Conservation (phyloP, 2,329 filamentous ascomycete species). For the Trichoderma aggressivum region DNA sequence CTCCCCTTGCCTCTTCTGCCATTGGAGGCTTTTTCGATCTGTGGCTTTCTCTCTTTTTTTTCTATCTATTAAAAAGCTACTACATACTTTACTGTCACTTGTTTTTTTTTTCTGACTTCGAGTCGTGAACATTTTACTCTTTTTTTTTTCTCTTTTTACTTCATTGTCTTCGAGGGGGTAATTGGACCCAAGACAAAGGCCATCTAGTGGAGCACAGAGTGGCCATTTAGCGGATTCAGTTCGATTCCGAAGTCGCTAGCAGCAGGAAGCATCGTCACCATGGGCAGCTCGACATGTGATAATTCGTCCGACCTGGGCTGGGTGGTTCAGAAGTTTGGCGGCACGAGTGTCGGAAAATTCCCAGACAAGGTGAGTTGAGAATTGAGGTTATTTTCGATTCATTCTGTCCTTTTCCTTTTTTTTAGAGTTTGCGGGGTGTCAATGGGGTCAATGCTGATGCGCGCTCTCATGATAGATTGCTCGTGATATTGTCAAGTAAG, state of each 20-base stretch:
- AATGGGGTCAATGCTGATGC: slow-evolving; percentile 9
- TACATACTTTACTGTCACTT: background rate
- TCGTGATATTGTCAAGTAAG: slow-evolving; percentile 43
- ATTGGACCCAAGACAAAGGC: background rate
- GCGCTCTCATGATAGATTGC: slow-evolving; percentile 35
- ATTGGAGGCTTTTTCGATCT: background rate
- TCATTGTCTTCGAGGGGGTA: background rate
- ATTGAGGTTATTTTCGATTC: background rate
- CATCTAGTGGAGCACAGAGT: background rate
- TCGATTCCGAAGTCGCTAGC: slow-evolving; percentile 19
- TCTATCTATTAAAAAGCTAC: background rate
- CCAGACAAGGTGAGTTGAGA: slow-evolving; percentile 57
- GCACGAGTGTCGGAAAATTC: slow-evolving; percentile 94
- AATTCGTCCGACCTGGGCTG: slow-evolving; percentile 53
- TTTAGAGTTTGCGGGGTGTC: background rate
- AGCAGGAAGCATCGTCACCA: slow-evolving; percentile 18
- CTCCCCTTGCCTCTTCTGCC: background rate
- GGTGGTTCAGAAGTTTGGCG: slow-evolving; percentile 94
- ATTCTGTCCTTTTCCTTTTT: background rate
- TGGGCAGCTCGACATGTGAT: slow-evolving; percentile 34
- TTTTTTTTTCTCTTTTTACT: background rate
- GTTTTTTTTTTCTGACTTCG: background rate
- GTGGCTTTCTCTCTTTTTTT: slow-evolving; percentile 1
- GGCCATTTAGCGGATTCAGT: background rate
- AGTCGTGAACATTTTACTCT: background rate